These are phyloP conservation scores for Microdochium paspali DNA, from an alignment of 2,329 filamentous ascomycete species.

Conservation along the genomic window DNA sequence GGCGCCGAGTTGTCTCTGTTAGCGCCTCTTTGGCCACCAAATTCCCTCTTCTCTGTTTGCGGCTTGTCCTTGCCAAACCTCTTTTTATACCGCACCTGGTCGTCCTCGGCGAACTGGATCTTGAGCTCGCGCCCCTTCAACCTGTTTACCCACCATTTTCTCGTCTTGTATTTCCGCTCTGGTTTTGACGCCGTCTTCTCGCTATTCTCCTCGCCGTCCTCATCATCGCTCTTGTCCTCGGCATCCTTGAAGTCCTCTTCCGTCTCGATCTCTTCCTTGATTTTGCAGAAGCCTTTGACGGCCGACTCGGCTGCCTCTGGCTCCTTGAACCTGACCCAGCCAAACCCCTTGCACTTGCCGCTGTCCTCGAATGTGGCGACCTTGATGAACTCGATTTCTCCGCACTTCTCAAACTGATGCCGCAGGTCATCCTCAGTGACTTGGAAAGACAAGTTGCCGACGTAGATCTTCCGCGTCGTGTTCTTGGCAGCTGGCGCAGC, in stretches of 20 bases:
- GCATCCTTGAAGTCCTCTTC: conserved; percentile 50
- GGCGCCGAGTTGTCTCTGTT: conserved; percentile 8
- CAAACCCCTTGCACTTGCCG: conserved; percentile 96
- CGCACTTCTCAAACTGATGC: conserved; percentile 78
- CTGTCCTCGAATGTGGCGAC: conserved; percentile 93
- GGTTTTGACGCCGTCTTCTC: conserved; percentile 30
- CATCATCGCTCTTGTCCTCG: conserved; percentile 29
- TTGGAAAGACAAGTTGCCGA: conserved; percentile 82
- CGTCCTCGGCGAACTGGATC: conserved; percentile 89
- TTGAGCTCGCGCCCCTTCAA: conserved; percentile 73
- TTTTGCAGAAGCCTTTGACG: conserved; percentile 71
- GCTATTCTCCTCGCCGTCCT: conserved; percentile 30
- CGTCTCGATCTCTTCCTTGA: conserved; percentile 55
- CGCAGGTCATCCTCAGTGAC: conserved; percentile 72
- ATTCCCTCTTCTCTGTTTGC: conserved; percentile 1
- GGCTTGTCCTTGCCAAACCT: conserved; percentile 70
- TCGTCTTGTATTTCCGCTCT: conserved; percentile 45
- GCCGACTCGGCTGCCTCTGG: conserved; percentile 65
- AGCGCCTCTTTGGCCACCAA: conserved; percentile 10
- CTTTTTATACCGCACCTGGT: conserved; percentile 85
- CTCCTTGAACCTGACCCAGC: conserved; percentile 86
- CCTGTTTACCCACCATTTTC: conserved; percentile 79
- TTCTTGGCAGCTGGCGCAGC: conserved; percentile 27
- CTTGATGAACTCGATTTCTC: conserved; percentile 72
- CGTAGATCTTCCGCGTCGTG: conserved; percentile 76